Base-by-base conservation (phyloP, 139 green algal genomes). In the Astrephomene gubernaculifera region DNA sequence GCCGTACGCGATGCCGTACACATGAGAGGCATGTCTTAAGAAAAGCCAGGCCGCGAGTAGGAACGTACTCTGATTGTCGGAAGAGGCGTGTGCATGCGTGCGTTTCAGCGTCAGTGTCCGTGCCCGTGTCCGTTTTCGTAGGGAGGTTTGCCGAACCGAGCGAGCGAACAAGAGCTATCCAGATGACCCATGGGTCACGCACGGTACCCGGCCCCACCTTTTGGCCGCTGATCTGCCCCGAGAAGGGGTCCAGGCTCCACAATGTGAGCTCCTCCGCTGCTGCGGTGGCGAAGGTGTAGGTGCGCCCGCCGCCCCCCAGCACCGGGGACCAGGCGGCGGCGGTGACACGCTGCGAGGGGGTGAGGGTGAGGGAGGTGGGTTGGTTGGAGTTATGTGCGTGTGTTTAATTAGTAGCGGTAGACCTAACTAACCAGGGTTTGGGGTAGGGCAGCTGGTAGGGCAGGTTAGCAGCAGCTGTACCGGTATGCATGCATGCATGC, bases 231-330 rank as follows among this genome's bases (percentile, higher is more conserved):
- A 85, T 8, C 39, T 74, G 35, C 10, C 82, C 90, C 38, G 85
- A 88, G 88, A 81, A 89, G 12, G 90, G 90, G 80, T 93, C 82
- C 45, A 93, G n/a, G 4, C 54, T 74, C 76, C 79, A 92, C 17
- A 92, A 43, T 27, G 76, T 82, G 0, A 94, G n/a, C 10, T 90
- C 80, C n/a, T 76, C 65, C 0, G 54, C 82, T 2, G 79, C 81
- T 5, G 89, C 85, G 4, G 82, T 89, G 10, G 90, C 91, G 60
- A 93, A 90, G 2, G 67, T 79, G 82, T 94, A 91, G 71, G 45
- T 72, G 36, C 76, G 54, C 27, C 86, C 89, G 14, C 19, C 27
- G 38, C 24, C 44, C 0, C 82, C 65, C 1, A 79, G n/a, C n/a
- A n/a, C 73, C 60, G 54, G 38, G 10, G 35, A 38, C 74, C 87